Evolutionary conservation across 2,329 filamentous ascomycete genomes (phyloP), one percentile per base, ranked within the genome.

Genomic region (Byssoonygena ceratinophila): DNA sequence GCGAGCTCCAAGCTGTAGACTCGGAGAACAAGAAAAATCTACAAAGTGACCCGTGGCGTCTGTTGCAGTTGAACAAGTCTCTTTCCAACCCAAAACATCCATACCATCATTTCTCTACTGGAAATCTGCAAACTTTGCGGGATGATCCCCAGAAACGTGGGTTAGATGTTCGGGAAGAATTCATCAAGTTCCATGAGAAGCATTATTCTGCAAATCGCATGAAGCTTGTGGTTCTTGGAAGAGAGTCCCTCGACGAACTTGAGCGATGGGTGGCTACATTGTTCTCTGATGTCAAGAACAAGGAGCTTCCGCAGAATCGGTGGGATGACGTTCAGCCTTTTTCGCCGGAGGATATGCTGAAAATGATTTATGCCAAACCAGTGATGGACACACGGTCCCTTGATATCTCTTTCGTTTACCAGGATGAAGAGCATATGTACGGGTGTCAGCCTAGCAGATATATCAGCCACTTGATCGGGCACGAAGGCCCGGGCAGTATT

Each of bases 21-120:
- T 95, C 89, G 4, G 90, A 96, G 68, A 94, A 96, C 72, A 95
- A 95, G 77, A 96, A 96, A 78, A 96, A 96, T 61, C 73, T 96
- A 46, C 90, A 96, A 70, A 91, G 81, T 65, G 90, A 96, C 63
- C 79, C 80, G 52, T 95, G 90, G 88, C 81, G 90, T 14, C 71
- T 94, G 57, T 82, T 91, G 63, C 90, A 96, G 69, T 76, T 96
- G 22, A 85, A 87, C 64, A 94, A 94, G 71, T 84, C 84, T 2
- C 72, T 92, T n/a, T 87, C 88, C 1, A 95, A 91, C 67, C 83
- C 86, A 2, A 81, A 83, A 12, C 90, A 96, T 62, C 90, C 90
- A 0, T 94, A 86, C 66, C 87, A 87, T 66, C 85, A 94, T 63
- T 96, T 96, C 66, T 90, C 87, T 0, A 96, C 90, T 0, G 90